Evolutionary conservation across 345 rosid species (phyloP).

Genomic region (Mallotus nudiflorus): DNA sequence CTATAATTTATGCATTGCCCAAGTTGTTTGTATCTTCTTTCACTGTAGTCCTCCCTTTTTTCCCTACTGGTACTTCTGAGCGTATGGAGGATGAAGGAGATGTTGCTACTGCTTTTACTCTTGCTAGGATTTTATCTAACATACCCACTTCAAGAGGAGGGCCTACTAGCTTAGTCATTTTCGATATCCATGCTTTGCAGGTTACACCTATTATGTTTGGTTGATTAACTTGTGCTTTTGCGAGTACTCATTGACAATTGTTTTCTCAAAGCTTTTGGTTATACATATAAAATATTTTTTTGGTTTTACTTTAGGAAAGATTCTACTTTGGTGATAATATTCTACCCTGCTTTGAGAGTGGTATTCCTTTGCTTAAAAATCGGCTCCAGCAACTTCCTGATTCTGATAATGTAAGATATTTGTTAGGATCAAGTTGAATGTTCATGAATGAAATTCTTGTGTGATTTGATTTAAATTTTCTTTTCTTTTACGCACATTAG

Average conservation of each 20-base stretch:
- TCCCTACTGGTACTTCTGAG: slow-evolving; percentile 97
- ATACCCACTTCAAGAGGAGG: slow-evolving; percentile 90
- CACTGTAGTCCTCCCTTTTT: slow-evolving; percentile 92
- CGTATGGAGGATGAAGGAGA: slow-evolving; percentile 99
- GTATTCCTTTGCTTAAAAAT: slow-evolving; percentile 85
- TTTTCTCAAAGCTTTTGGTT: too few relatives aligned
- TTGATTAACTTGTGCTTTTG: neutral
- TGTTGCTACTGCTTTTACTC: slow-evolving; percentile 94
- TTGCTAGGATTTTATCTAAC: slow-evolving; percentile 87
- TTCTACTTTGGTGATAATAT: slow-evolving; percentile 94
- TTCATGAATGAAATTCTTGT: neutral
- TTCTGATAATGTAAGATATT: slow-evolving; percentile 74
- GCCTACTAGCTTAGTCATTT: slow-evolving; percentile 94
- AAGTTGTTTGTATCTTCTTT: slow-evolving; percentile 88
- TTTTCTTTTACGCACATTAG: neutral
- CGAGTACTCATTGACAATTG: neutral
- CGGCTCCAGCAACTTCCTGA: slow-evolving; percentile 86
- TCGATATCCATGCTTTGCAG: slow-evolving; percentile 98
- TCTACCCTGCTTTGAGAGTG: slow-evolving; percentile 93
- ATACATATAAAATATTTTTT: too few relatives aligned
- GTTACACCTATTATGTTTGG: slow-evolving; percentile 30
- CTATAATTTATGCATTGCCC: slow-evolving; percentile 86
- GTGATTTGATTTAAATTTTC: neutral
- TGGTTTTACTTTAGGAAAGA: slow-evolving; percentile 58
- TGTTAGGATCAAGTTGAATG: neutral